Evolutionary conservation across 768 basidiomycete genomes (phyloP).

Genomic region (Lactifluus piperatus): DNA sequence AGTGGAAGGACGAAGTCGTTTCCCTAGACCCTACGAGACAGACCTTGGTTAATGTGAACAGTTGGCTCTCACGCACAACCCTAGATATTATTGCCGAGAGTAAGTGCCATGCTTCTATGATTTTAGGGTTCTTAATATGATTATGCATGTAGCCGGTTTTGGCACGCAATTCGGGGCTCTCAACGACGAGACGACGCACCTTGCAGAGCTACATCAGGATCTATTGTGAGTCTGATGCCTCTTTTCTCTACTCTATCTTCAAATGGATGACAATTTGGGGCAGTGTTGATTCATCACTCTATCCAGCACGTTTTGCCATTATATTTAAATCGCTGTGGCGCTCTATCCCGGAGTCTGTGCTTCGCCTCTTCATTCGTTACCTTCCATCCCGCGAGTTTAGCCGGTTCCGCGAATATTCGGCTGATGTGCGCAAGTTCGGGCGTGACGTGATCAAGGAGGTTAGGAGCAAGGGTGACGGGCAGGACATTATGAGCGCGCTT

Average conservation of each 20-base stretch:
- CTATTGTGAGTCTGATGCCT: slow-evolving; percentile 10
- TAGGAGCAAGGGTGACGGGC: slow-evolving; percentile 5
- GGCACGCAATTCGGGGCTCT: slow-evolving; percentile 15
- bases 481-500: slow-evolving; percentile 17
- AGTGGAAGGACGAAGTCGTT: slow-evolving; percentile 24
- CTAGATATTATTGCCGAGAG: slow-evolving; percentile 25
- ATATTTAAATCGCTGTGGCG: slow-evolving; percentile 14
- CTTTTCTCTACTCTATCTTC: neutral
- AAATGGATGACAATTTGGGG: neutral
- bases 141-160: slow-evolving; percentile 13
- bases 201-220: slow-evolving; percentile 7
- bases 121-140: neutral
- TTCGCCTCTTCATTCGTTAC: slow-evolving; percentile 15
- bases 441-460: slow-evolving; percentile 3
- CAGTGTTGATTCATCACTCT: slow-evolving; percentile 17
- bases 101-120: neutral
- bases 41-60: slow-evolving; percentile 18
- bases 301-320: slow-evolving; percentile 10
- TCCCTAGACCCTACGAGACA: neutral
- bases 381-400: slow-evolving; percentile 15
- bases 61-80: slow-evolving; percentile 23
- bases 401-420: slow-evolving; percentile 10
- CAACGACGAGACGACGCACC: slow-evolving; percentile 1
- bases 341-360: slow-evolving; percentile 11
- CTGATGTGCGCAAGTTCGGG: slow-evolving; percentile 3